Base-by-base conservation (phyloP, 495 filamentous ascomycete species). In the Paragyromitra xinjiangensis region DNA sequence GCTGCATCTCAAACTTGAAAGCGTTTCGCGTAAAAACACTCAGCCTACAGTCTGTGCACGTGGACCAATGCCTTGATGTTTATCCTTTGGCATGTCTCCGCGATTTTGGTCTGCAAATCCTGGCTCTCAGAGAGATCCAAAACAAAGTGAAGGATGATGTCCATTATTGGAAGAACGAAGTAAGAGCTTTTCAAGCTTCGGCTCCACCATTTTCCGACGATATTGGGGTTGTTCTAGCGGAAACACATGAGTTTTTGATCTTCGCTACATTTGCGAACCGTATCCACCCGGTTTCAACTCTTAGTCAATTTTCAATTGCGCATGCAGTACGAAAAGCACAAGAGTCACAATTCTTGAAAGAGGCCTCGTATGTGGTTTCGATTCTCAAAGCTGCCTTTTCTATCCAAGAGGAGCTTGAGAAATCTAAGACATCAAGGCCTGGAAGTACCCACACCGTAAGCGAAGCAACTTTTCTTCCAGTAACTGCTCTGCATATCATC, bases 71-170 rank as follows among this genome's bases (percentile, higher is more conserved):
- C 19, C 55, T 61, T 22, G 72, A 75, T 6, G 56, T 50, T 40
- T 75, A 53, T 8, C 72, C 72, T 40, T 34, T 63, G 9, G 64
- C 53, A 53, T 37, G 58, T 51, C 64, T 75, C 29, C 55, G 63
- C 19, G 63, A 75, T 59, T 19, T 69, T 19, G 64, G 72, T 26
- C 34, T 69, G 16, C 72, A 69, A 56, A 75, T 75, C 22, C 29
- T 75, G 14, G 72, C 64, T 51, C 72, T 75, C 50, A 24, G 44
- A n/a, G 64, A 75, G 44, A 42, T 29, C n/a, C 64, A 62, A 5
- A 55, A 69, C 34, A n/a, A 12, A 26, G 26, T 75, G 14, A 34
- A 45, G 22, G 34, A 26, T 39, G 40, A 74, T 37, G 40, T 69
- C 16, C 22, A 16, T 24, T 19, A 34, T 34, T 75, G 64, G 72